Evolutionary conservation across 2,329 filamentous ascomycete species (phyloP), one percentile per base, ranked within the genome.

Genomic region (Xylariaceae sp.): DNA sequence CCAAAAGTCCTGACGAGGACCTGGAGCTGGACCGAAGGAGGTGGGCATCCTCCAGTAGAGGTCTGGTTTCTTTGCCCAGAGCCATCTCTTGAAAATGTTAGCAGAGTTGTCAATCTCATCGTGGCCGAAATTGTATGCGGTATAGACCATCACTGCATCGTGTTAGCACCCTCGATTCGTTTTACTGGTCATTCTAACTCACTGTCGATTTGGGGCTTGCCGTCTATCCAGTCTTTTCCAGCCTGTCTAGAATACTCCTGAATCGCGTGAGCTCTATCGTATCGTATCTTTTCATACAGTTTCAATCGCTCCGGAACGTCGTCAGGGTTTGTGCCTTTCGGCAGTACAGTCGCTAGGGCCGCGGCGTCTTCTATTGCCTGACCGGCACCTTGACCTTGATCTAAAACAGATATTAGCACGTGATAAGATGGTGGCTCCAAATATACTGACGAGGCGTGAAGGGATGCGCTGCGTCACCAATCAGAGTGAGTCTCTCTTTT

Each of bases 401-500:
- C 50, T 54, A 19, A 12, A 28, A 2, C 12, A 45, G 18, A 26
- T n/a, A 44, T 4, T 12, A n/a, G 7, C n/a, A n/a, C n/a, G n/a
- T n/a, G 17, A 37, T 7, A 13, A 32, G 16, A n/a, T 7, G 30
- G 13, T n/a, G 6, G 30, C 13, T 17, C 15, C 35, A 4, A 28
- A 29, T n/a, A 24, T 15, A 59, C 68, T 59, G 56, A 73, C 71
- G 74, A 12, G 81, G 83, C 0, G 81, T 64, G 52, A 86, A 85
- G 0, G 83, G 81, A 55, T 87, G 83, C 0, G 80, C 83, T 0
- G 83, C 80, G 54, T 87, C 83, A 0, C 83, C 83, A 0, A 87
- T 59, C 0, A 85, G 58, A 1, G 71, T 79, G 15, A 85, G 55
- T 4, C 66, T 69, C 1, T 62, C 74, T 2, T 74, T 69, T 0